Percentiles rank a stretch among this genome's conserved stretches.
Conservation (phyloP, 192 early-diverging fungal species). For the Umbelopsis sp. region DNA sequence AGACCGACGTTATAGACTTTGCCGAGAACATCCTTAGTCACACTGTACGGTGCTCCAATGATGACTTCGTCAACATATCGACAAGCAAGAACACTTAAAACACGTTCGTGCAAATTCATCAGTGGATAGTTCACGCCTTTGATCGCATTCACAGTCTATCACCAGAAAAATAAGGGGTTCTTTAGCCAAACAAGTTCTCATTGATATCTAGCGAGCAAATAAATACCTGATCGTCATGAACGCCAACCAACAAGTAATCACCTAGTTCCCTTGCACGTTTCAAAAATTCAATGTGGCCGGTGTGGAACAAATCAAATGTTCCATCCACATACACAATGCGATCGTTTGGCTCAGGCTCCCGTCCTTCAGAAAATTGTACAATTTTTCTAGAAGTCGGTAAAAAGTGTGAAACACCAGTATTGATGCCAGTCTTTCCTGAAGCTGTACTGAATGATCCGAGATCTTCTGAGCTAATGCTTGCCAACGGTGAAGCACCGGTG, state of each 20-base stretch:
- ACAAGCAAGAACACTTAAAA: constrained; percentile 89
- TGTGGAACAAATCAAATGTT: constrained; percentile 95
- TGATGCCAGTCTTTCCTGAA: constrained; percentile 27
- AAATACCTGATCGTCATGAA: constrained; percentile 82
- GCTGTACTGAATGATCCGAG: constrained; percentile 57
- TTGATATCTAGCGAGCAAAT: background rate
- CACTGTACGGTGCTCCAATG: constrained; percentile 88
- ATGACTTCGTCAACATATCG: constrained; percentile 94
- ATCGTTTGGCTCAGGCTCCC: constrained; percentile 75
- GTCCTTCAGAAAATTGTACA: constrained; percentile 87
- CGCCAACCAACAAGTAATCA: constrained; percentile 90
- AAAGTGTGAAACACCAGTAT: constrained; percentile 81
- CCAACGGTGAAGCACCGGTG: constrained; percentile 47
- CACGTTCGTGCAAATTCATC: constrained; percentile 96
- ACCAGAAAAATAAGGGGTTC: background rate
- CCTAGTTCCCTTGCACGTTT: constrained; percentile 82
- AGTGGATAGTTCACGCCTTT: constrained; percentile 90
- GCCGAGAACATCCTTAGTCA: constrained; percentile 82
- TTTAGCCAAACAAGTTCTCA: background rate
- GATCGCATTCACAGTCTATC: constrained; percentile 79
- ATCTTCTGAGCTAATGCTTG: constrained; percentile 62
- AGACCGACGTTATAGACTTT: constrained; percentile 85
- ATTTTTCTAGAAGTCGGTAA: constrained; percentile 86
- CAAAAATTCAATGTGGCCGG: constrained; percentile 92
- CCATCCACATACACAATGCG: constrained; percentile 94